These are phyloP conservation scores for Trametes cingulata DNA, from an alignment of 768 basidiomycete species.

Conservation along the genomic window DNA sequence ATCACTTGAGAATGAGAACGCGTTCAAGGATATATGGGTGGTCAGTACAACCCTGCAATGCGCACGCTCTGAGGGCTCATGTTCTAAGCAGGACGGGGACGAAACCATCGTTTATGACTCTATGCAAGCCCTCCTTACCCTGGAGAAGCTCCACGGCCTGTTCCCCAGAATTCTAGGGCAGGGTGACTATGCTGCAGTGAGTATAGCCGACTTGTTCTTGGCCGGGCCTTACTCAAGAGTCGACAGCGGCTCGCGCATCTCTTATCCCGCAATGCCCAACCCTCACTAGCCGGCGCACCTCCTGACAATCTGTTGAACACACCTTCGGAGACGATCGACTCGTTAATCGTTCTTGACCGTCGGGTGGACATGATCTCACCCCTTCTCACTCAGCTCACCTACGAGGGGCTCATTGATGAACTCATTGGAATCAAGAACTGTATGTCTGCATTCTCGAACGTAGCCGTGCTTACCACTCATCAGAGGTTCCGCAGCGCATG, in stretches of 20 bases:
- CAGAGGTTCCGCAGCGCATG: conserved; percentile 54
- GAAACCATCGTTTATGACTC: conserved; percentile 89
- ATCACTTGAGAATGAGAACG: conserved; percentile 82
- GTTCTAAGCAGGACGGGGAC: conserved; percentile 77
- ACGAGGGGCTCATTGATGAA: conserved; percentile 95
- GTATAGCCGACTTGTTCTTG: conserved; percentile 22
- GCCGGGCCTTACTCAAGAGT: not conserved
- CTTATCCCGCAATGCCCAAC: conserved; percentile 58
- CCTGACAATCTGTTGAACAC: conserved; percentile 42
- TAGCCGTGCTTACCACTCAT: conserved; percentile 7
- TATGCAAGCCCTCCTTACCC: conserved; percentile 77
- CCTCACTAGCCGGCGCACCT: conserved; percentile 36
- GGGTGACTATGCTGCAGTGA: conserved; percentile 81
- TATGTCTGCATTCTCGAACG: conserved; percentile 46
- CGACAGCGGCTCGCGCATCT: conserved; percentile 74
- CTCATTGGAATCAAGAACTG: conserved; percentile 88
- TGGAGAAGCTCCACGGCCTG: conserved; percentile 82
- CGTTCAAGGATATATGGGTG: conserved; percentile 89
- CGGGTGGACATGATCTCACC: conserved; percentile 95
- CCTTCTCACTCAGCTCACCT: conserved; percentile 92
- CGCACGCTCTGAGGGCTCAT: not conserved
- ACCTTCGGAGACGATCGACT: conserved; percentile 70
- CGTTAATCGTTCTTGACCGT: conserved; percentile 86
- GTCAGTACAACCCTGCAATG: conserved; percentile 47
- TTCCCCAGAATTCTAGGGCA: conserved; percentile 94